Evolutionary conservation across 805 yeast genomes (phyloP).

Genomic region (Candida glaebosa): DNA sequence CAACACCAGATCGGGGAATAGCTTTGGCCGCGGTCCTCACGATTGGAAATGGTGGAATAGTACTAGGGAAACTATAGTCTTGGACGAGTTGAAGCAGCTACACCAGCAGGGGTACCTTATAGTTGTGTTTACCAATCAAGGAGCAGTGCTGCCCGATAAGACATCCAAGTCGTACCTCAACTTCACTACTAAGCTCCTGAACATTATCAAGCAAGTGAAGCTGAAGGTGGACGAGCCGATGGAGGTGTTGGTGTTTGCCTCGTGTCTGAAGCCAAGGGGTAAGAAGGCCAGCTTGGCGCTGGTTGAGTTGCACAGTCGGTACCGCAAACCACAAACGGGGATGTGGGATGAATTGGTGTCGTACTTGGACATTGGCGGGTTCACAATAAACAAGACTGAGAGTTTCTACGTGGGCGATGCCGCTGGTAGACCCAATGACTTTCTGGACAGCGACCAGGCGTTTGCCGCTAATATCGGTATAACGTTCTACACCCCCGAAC

Average conservation of each 20-base stretch:
- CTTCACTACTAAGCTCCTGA: slow-evolving; percentile 41
- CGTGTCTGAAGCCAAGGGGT: slow-evolving; percentile 51
- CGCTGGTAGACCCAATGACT: slow-evolving; percentile 78
- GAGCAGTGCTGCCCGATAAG: slow-evolving; percentile 48
- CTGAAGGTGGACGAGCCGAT: slow-evolving; percentile 1
- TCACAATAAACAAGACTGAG: slow-evolving; percentile 34
- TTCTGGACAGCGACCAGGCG: slow-evolving; percentile 69
- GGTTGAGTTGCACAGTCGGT: slow-evolving; percentile 30
- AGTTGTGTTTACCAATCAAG: slow-evolving; percentile 86
- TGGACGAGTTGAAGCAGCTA: slow-evolving; percentile 19
- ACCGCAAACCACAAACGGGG: slow-evolving; percentile 75
- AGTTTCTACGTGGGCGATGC: slow-evolving; percentile 93
- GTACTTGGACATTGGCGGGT: slow-evolving; percentile 28
- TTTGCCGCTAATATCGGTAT: slow-evolving; percentile 64
- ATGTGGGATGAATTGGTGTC: slow-evolving; percentile 61
- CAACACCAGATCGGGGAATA: slow-evolving; percentile 56
- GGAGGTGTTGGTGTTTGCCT: slow-evolving; percentile 51
- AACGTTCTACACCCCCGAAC: slow-evolving; percentile 69
- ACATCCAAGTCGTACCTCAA: slow-evolving; percentile 31
- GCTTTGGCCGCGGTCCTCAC: slow-evolving; percentile 51
- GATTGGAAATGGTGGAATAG: slow-evolving; percentile 67
- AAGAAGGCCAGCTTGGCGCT: slow-evolving; percentile 17
- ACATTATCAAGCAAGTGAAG: slow-evolving; percentile 28
- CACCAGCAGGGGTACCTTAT: slow-evolving; percentile 32
- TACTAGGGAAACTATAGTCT: slow-evolving; percentile 15